phyloP scores from a whole-genome alignment of 768 basidiomycete genomes.

The Amanita thiersii region DNA sequence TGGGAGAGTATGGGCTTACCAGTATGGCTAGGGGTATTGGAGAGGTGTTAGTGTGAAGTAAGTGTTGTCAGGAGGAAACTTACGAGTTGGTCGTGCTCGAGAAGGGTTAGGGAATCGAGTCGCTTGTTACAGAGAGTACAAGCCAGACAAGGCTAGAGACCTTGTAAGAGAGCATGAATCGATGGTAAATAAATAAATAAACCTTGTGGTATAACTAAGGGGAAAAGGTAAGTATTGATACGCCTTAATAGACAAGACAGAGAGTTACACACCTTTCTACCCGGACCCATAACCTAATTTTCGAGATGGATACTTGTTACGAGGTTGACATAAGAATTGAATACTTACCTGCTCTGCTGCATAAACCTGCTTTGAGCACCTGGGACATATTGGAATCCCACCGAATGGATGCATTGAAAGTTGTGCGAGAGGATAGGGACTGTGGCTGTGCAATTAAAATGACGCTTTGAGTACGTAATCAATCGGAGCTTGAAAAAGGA shows the following conservation, averaged over 20 bases:
- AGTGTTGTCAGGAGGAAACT: slow-evolving; percentile 15
- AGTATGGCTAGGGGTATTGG: slow-evolving; percentile 36
- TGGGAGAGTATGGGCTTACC: slow-evolving; percentile 22
- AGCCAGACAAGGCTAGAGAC: slow-evolving; percentile 69
- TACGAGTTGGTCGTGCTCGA: slow-evolving; percentile 82
- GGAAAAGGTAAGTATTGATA: slow-evolving; percentile 2
- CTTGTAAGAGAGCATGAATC: slow-evolving; percentile 7
- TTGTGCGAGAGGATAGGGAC: background rate
- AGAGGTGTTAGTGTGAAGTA: background rate
- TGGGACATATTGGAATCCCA: slow-evolving; percentile 63
- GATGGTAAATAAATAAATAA: slow-evolving; percentile 1
- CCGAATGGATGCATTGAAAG: slow-evolving; percentile 61
- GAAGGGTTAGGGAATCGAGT: slow-evolving; percentile 65
- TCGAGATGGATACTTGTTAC: slow-evolving; percentile 7
- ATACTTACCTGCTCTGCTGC: slow-evolving; percentile 74
- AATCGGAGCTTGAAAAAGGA: slow-evolving; percentile 26
- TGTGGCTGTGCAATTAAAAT: background rate
- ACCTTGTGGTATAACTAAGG: slow-evolving; percentile 76
- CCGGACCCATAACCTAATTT: slow-evolving; percentile 73
- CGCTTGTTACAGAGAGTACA: slow-evolving; percentile 73
- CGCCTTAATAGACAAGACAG: slow-evolving; percentile 4
- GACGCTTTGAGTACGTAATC: slow-evolving; percentile 16
- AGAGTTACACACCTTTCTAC: slow-evolving; percentile 59
- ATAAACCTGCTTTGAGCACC: slow-evolving; percentile 73
- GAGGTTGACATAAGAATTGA: too few species aligned